Evolutionary conservation across 768 basidiomycete genomes (phyloP).

Genomic region (Heimioporus sp.): DNA sequence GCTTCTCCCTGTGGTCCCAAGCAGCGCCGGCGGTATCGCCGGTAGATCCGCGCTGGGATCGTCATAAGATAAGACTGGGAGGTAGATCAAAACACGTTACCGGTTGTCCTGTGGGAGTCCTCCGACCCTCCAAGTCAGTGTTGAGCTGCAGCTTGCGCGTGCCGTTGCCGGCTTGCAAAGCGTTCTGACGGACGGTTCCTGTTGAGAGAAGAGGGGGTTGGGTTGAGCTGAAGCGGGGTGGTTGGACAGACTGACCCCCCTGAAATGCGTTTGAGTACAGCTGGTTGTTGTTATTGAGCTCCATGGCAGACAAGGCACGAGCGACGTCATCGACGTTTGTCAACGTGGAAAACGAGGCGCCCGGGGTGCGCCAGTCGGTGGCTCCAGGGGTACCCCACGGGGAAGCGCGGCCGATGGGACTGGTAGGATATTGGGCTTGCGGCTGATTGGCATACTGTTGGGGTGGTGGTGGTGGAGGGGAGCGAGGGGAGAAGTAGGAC

Average conservation of each 20-base stretch:
- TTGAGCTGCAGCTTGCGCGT: constrained; percentile 52
- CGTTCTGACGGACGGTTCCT: constrained; percentile 36
- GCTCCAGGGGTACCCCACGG: constrained; percentile 57
- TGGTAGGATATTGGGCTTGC: constrained; percentile 45
- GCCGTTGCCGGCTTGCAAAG: constrained; percentile 37
- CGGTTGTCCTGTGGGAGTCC: constrained; percentile 56
- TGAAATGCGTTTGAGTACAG: constrained; percentile 35
- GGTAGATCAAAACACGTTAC: constrained; percentile 44
- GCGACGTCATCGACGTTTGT: constrained; percentile 70
- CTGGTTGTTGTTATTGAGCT: constrained; percentile 42
- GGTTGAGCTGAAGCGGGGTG: constrained; percentile 65
- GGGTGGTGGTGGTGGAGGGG: constrained; percentile 40
- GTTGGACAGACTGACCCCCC: constrained; percentile 54
- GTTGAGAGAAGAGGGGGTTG: constrained; percentile 44
- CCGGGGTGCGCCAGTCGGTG: constrained; percentile 58
- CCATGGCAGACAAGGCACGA: constrained; percentile 67
- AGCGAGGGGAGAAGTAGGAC: constrained; percentile 48
- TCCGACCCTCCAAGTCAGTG: constrained; percentile 66
- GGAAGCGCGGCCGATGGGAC: constrained; percentile 59
- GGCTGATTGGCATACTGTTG: constrained; percentile 38
- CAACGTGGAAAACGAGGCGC: constrained; percentile 31
- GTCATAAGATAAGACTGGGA: constrained; percentile 34
- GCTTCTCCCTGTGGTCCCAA: constrained; percentile 70
- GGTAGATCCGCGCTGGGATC: constrained; percentile 36
- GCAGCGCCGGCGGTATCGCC: constrained; percentile 34